Percentiles rank a stretch among this genome's conserved stretches.
Evolutionary conservation across 495 filamentous ascomycete species (phyloP).

Genomic region (Parathielavia hyrcaniae): DNA sequence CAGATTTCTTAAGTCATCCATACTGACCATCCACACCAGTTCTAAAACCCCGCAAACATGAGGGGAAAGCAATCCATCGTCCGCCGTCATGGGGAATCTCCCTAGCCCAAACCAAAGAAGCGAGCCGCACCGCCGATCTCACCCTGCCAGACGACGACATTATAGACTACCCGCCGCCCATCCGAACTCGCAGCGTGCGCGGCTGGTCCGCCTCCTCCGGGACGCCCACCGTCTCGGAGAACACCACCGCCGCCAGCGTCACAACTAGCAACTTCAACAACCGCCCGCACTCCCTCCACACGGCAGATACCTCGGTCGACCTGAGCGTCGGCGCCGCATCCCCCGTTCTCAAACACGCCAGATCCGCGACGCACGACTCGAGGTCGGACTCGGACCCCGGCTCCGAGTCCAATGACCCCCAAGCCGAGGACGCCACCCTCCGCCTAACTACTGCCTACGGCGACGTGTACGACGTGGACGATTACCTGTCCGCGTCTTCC

Average conservation of each 20-base stretch:
- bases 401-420: background rate
- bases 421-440: background rate
- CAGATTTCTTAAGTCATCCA: background rate
- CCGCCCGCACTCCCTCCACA: conserved; percentile 37
- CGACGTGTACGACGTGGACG: background rate
- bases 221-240: conserved; percentile 33
- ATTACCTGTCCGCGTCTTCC: conserved; percentile 11
- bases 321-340: conserved; percentile 23
- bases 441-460: background rate
- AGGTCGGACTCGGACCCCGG: too few relatives aligned
- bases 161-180: conserved; percentile 13
- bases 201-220: conserved; percentile 40
- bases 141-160: conserved; percentile 14
- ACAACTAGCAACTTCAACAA: conserved; percentile 36
- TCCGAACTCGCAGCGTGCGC: conserved; percentile 32
- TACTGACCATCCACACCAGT: background rate
- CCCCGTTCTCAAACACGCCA: conserved; percentile 16
- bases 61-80: background rate
- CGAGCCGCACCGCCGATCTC: background rate
- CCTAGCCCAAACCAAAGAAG: background rate
- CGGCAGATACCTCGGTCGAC: conserved; percentile 41
- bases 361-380: background rate
- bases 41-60: conserved; percentile 7
- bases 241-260: conserved; percentile 28
- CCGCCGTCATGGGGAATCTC: background rate